phyloP scores from a whole-genome alignment of 768 basidiomycete species.

The Mycena vitilis region DNA sequence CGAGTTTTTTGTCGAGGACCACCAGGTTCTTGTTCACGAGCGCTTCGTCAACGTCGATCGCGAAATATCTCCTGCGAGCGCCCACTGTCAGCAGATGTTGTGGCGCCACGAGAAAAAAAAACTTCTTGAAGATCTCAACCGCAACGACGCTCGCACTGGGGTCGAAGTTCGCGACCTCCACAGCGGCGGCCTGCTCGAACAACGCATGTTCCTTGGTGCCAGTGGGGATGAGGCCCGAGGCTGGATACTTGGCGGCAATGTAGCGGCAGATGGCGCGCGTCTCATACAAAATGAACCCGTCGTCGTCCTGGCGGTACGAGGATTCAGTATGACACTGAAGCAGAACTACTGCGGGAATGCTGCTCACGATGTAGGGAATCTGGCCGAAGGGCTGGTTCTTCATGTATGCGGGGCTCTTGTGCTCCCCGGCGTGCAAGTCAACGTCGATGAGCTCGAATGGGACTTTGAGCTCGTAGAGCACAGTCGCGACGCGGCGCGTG shows the following conservation, averaged over 20 bases:
- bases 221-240: conserved; percentile 55
- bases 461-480: conserved; percentile 27
- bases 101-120: too few relatives aligned
- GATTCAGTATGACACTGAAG: not conserved
- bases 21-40: conserved; percentile 33
- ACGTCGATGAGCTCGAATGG: conserved; percentile 34
- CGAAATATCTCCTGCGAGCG: not conserved
- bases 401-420: conserved; percentile 48
- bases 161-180: conserved; percentile 23
- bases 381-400: conserved; percentile 62
- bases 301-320: conserved; percentile 48
- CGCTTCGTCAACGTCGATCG: conserved; percentile 33
- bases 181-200: conserved; percentile 38
- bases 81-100: not conserved
- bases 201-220: conserved; percentile 39
- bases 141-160: not conserved
- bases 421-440: conserved; percentile 45
- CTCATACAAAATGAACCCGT: conserved; percentile 61
- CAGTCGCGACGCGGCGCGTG: conserved; percentile 29
- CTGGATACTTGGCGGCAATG: conserved; percentile 53
- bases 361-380: conserved; percentile 37
- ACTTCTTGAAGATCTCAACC: conserved; percentile 10
- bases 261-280: conserved; percentile 61
- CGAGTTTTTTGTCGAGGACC: conserved; percentile 47
- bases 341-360: not conserved